Evolutionary conservation across 352 stramenopile species (phyloP), one percentile per base, ranked within the genome.

Genomic region (Halophytophthora polymorphica): DNA sequence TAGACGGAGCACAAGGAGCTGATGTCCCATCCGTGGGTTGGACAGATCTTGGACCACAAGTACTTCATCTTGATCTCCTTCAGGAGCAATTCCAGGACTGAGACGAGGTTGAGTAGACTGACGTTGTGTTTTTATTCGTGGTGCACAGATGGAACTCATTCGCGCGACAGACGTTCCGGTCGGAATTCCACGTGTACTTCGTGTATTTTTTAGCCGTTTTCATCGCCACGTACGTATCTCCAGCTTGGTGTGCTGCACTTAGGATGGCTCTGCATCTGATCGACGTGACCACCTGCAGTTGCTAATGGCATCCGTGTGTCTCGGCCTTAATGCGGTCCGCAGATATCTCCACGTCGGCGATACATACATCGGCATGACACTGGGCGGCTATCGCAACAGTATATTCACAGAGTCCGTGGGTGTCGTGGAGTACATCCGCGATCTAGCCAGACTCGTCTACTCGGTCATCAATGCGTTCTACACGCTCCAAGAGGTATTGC

Each of bases 1-100:
- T 37, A 92, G 82, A 90, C 77, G 4, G 82, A 92, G 55, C 76
- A 66, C 66, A 90, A 90, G 45, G 73, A 90, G 38, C 64, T 92
- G 5, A 74, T 92, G 50, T 74, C 77, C 19, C 82, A 92, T 41
- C 77, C 79, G 12, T 92, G 82, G 82, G 77, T 90, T 23, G 69
- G 58, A 14, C 75, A 92, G 44, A 57, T 92, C 13, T 70, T 90
- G 53, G 75, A 92, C 22, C 77, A 89, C 60, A 92, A 92, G 82
- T 90, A 62, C 29, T 56, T 52, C 14, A 22, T 10, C 6, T 29
- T 38, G 18, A 28, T 48, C 3, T 46, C 21, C 15, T 36, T 43
- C 1, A 28, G 46, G 5, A 49, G 31, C 13, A 0, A n/a, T 17
- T 35, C 15, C 15, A 31, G 4, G 8, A 31, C 25, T 31, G 25